A percentile compares a stretch with the other conserved stretches of the same genome.
These are phyloP conservation scores for Gryganskiella cystojenkinii DNA, from an alignment of 192 early-diverging fungal genomes.

Conservation along the genomic window DNA sequence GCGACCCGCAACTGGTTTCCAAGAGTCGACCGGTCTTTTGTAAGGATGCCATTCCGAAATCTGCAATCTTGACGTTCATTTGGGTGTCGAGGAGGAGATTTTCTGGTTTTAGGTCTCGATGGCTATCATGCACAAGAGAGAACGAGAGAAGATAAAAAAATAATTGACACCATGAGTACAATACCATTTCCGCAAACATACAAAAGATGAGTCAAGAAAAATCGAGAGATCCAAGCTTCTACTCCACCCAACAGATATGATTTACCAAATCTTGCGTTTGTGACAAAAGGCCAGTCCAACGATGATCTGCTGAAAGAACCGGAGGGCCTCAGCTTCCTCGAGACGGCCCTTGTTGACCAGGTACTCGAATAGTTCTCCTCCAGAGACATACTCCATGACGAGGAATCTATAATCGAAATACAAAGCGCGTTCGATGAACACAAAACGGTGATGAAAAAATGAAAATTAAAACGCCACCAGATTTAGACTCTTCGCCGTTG, in stretches of 20 bases:
- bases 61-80: conserved; percentile 70
- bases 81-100: conserved; percentile 58
- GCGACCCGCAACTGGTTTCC: conserved; percentile 74
- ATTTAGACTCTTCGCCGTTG: neutral
- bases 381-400: conserved; percentile 77
- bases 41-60: conserved; percentile 71
- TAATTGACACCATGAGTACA: no score
- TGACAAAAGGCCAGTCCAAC: conserved; percentile 73
- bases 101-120: conserved; percentile 74
- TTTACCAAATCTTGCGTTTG: conserved; percentile 63
- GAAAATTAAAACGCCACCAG: neutral
- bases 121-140: conserved; percentile 30
- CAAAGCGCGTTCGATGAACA: neutral
- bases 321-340: conserved; percentile 55
- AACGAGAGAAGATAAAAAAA: no score
- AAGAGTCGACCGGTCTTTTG: conserved; percentile 55
- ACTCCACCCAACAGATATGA: no score
- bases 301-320: conserved; percentile 67
- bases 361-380: conserved; percentile 82
- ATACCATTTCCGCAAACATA: no score
- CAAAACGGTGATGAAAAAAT: neutral
- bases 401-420: conserved; percentile 43
- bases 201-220: no score
- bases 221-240: no score
- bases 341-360: conserved; percentile 60